Base-by-base conservation (phyloP, 768 basidiomycete genomes). In the Mrakia blollopis region DNA sequence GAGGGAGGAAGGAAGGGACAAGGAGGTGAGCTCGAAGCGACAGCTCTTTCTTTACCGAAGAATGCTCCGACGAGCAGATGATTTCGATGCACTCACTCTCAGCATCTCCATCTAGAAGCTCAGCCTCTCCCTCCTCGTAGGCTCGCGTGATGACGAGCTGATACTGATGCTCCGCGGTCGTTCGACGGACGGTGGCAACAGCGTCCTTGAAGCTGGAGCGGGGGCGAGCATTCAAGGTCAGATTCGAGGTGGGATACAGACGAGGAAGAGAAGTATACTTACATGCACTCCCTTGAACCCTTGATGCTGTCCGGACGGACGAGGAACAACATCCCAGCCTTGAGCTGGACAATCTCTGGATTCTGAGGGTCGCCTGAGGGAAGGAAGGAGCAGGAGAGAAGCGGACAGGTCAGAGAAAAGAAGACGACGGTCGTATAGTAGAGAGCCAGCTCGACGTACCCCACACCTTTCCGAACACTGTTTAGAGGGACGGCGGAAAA, bases 261-360 rank as follows among this genome's bases (percentile, higher is more conserved):
- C n/a, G 10, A 44, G 10, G 54, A 30, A 21, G 21, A 47, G 23
- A 70, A 16, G 8, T 23, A 5, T 28, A 86, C 93, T 79, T 82
- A 97, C 94, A 98, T 97, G 93, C 96, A 98, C 87, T 98, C 96
- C 80, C 95, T 86, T 30, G 92, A 92, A 30, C 92, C 91, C 78
- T 94, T 91, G 80, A 97, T 90, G 80, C 91, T 92, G 73, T 92
- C 94, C 57, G 94, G 92, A 54, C 96, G 89, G 73, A 95, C 90
- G 74, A 98, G 89, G 85, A 90, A 94, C 35, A 99, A 88, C 83
- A 93, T 91, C 2, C 96, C 96, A 47, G 90, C 89, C 30, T 92
- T 91, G 77, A 98, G 92, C 85, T 96, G 95, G 70, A 94, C 92
- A 57, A 98, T 91, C 84, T 98, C 96, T 10, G 93, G 89, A 73